Evolutionary conservation across 768 basidiomycete species (phyloP).

Genomic region (Mycena vulgaris): DNA sequence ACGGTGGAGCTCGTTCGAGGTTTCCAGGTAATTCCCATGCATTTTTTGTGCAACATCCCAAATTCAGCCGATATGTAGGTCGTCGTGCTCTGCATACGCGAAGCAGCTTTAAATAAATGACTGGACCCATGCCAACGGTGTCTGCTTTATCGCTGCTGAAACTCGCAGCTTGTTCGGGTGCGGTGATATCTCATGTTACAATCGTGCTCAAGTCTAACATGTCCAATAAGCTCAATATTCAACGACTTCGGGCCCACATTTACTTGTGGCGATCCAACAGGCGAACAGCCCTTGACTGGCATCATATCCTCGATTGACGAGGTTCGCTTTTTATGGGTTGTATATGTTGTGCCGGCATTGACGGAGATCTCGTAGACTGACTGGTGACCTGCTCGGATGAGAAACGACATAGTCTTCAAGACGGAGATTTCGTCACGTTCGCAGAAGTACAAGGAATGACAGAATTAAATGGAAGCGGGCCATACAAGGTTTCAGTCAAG

Average conservation of each 20-base stretch:
- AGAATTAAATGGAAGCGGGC: slow-evolving; percentile 91
- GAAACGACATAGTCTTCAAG: slow-evolving; percentile 97
- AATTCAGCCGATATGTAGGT: too few species aligned
- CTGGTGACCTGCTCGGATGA: slow-evolving; percentile 97
- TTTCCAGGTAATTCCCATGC: slow-evolving; percentile 76
- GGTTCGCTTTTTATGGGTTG: too few species aligned
- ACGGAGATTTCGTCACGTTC: slow-evolving; percentile 98
- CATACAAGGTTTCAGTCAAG: slow-evolving; percentile 92
- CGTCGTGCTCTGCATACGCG: slow-evolving; percentile 88
- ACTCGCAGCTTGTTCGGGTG: slow-evolving; percentile 96
- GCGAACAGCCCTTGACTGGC: slow-evolving; percentile 92
- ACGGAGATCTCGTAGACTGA: slow-evolving; percentile 75
- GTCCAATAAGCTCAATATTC: slow-evolving; percentile 84
- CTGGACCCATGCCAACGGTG: slow-evolving; percentile 91
- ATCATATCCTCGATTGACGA: slow-evolving; percentile 86
- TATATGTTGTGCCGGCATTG: too few species aligned
- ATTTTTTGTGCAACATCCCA: too few species aligned
- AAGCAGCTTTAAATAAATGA: slow-evolving; percentile 97
- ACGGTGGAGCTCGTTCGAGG: slow-evolving; percentile 85
- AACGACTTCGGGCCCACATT: slow-evolving; percentile 98
- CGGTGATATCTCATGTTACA: slow-evolving; percentile 35
- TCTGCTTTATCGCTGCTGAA: slow-evolving; percentile 93
- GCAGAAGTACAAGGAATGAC: slow-evolving; percentile 96
- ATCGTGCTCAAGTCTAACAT: slow-evolving; percentile 20
- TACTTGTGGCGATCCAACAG: slow-evolving; percentile 97